Evolutionary conservation across 2,329 filamentous ascomycete species (phyloP).

Genomic region (Hymenoscyphus albidus): DNA sequence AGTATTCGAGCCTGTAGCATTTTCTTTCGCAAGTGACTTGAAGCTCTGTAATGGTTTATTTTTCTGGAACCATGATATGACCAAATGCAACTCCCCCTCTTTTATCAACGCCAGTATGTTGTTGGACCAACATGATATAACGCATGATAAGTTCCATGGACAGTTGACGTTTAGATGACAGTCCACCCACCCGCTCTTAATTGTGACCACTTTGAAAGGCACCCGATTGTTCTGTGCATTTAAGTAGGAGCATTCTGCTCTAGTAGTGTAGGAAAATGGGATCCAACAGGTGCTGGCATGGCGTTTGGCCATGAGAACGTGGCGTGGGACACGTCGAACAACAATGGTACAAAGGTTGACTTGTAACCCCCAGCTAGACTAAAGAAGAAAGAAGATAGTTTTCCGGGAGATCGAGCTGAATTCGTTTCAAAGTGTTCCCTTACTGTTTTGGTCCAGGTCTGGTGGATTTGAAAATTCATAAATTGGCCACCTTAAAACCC

Average conservation of each 20-base stretch:
- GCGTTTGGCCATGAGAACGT: background rate
- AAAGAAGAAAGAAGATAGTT: slow-evolving; percentile 10
- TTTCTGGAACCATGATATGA: slow-evolving; percentile 13
- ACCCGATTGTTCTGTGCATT: background rate
- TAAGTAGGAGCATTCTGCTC: background rate
- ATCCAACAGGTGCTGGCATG: background rate
- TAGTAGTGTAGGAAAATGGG: background rate
- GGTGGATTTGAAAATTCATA: background rate
- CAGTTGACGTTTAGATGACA: slow-evolving; percentile 6
- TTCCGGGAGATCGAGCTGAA: slow-evolving; percentile 4
- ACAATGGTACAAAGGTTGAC: slow-evolving; percentile 29
- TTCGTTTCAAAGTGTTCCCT: background rate
- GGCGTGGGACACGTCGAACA: slow-evolving; percentile 22
- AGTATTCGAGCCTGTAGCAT: slow-evolving; percentile 19
- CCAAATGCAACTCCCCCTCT: slow-evolving; percentile 7
- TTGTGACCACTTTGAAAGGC: background rate
- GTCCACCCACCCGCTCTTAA: background rate
- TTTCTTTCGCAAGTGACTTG: slow-evolving; percentile 17
- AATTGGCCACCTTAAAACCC: background rate
- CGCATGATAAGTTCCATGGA: slow-evolving; percentile 9
- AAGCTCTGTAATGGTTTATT: slow-evolving; percentile 11
- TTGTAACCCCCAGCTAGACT: slow-evolving; percentile 23
- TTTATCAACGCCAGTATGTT: slow-evolving; percentile 16
- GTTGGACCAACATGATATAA: slow-evolving; percentile 14
- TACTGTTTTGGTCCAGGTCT: background rate